Percentiles rank a stretch among this genome's conserved stretches.
These are phyloP conservation scores for Puccinia hordei DNA, from an alignment of 1,284 basidiomycete species.

Conservation along the genomic window DNA sequence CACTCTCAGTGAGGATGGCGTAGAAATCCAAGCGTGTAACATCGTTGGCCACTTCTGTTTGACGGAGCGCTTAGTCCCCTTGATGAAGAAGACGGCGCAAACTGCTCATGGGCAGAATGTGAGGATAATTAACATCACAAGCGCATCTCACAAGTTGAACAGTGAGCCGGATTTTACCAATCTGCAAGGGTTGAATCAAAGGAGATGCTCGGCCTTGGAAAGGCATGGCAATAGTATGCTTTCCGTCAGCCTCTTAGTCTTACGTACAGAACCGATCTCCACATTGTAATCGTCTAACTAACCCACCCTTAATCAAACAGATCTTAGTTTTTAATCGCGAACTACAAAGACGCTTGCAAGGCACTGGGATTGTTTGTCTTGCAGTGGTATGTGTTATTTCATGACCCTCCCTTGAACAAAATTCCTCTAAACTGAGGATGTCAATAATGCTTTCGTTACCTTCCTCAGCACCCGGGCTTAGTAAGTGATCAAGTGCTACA, in stretches of 20 bases:
- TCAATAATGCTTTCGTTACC: too few species aligned
- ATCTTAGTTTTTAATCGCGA: slow-evolving; percentile 54
- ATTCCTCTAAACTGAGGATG: neutral
- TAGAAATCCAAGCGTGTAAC: slow-evolving; percentile 47
- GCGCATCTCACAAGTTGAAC: slow-evolving; percentile 31
- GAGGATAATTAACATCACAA: slow-evolving; percentile 27
- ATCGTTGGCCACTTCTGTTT: slow-evolving; percentile 39
- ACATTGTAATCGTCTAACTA: neutral
- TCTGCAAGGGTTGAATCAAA: slow-evolving; percentile 41
- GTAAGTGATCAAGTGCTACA: slow-evolving; percentile 1
- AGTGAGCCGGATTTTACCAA: slow-evolving; percentile 27
- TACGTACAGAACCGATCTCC: neutral
- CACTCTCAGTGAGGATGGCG: slow-evolving; percentile 31
- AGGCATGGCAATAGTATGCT: slow-evolving; percentile 46
- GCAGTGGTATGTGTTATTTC: slow-evolving; percentile 42
- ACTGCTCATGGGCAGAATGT: neutral
- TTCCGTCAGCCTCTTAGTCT: slow-evolving; percentile 3
- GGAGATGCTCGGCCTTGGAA: neutral
- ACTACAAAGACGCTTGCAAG: slow-evolving; percentile 53
- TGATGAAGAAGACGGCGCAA: slow-evolving; percentile 25
- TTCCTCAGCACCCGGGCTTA: slow-evolving; percentile 11
- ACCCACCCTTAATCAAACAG: neutral
- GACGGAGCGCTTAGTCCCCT: slow-evolving; percentile 16
- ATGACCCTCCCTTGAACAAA: too few species aligned
- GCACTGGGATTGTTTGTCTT: slow-evolving; percentile 51